A percentile compares a stretch with the other conserved stretches of the same genome.
phyloP scores from a whole-genome alignment of 2,329 filamentous ascomycete species.

The Proliferodiscus dingleyae region DNA sequence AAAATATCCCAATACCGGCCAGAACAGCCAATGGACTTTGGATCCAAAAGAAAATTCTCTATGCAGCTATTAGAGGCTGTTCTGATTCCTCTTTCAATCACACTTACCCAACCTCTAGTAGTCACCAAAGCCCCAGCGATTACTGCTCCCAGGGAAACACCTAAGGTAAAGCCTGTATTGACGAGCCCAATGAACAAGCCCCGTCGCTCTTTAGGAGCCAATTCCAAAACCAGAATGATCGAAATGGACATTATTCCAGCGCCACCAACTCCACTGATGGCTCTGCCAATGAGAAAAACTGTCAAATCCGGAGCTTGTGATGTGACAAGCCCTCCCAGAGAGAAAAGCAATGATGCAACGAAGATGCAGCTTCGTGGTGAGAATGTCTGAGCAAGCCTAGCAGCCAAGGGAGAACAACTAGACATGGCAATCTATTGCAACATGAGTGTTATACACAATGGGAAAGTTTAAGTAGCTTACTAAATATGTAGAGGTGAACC shows the following conservation, averaged over 20 bases:
- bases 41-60: conserved; percentile 68
- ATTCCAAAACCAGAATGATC: conserved; percentile 71
- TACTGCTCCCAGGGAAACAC: conserved; percentile 66
- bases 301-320: conserved; percentile 54
- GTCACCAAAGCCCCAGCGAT: conserved; percentile 62
- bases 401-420: conserved; percentile 62
- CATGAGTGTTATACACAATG: background rate
- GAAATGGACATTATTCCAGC: conserved; percentile 69
- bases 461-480: conserved; percentile 26
- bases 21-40: conserved; percentile 62
- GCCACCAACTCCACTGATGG: conserved; percentile 62
- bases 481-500: conserved; percentile 78
- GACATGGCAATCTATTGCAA: conserved; percentile 46
- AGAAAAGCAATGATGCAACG: conserved; percentile 52
- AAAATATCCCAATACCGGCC: conserved; percentile 56
- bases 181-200: conserved; percentile 71
- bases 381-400: conserved; percentile 70
- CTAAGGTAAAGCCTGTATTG: conserved; percentile 68
- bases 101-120: conserved; percentile 62
- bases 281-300: conserved; percentile 64
- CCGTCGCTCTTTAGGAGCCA: conserved; percentile 60
- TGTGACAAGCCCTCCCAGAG: conserved; percentile 60
- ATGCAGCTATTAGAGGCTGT: conserved; percentile 9
- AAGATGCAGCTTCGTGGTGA: conserved; percentile 62
- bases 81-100: background rate